These are phyloP conservation scores for Fusarium falciforme DNA, from an alignment of 2,329 filamentous ascomycete genomes.

Conservation along the genomic window DNA sequence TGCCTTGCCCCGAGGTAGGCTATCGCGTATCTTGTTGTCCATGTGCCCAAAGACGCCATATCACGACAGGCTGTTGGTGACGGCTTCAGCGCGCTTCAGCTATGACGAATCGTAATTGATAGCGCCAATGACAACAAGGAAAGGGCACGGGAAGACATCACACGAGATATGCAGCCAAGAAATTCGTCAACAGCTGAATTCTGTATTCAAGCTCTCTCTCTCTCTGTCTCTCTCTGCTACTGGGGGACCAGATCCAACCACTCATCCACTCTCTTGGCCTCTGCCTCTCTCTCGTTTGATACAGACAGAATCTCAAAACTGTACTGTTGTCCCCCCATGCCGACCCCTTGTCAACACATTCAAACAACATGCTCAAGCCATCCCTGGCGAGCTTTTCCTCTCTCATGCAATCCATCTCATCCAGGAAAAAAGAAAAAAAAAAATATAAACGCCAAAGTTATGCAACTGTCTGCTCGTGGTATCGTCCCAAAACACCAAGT, in stretches of 20 bases:
- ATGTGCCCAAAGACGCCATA: neutral
- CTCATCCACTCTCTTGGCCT: neutral
- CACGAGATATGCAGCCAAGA: neutral
- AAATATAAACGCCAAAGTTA: slow-evolving; percentile 32
- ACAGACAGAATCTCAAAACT: neutral
- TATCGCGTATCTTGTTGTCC: neutral
- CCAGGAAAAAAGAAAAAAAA: slow-evolving; percentile 18
- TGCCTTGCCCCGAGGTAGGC: neutral
- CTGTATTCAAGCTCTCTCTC: neutral
- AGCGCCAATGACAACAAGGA: neutral
- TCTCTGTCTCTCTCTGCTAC: neutral
- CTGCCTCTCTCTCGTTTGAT: neutral
- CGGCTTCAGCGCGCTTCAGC: neutral
- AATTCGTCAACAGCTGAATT: slow-evolving; percentile 1
- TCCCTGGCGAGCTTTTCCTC: slow-evolving; percentile 11
- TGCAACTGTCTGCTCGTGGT: slow-evolving; percentile 35
- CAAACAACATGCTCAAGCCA: slow-evolving; percentile 27
- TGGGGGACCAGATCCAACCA: neutral
- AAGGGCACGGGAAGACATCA: neutral
- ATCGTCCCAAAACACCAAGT: slow-evolving; percentile 38
- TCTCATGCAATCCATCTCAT: slow-evolving; percentile 12
- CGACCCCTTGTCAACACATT: neutral
- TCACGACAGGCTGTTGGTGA: slow-evolving; percentile 1
- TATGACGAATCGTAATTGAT: neutral
- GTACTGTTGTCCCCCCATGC: neutral